Conservation (phyloP, 371 early-diverging fungal species). For the Zopfochytrium polystomum region DNA sequence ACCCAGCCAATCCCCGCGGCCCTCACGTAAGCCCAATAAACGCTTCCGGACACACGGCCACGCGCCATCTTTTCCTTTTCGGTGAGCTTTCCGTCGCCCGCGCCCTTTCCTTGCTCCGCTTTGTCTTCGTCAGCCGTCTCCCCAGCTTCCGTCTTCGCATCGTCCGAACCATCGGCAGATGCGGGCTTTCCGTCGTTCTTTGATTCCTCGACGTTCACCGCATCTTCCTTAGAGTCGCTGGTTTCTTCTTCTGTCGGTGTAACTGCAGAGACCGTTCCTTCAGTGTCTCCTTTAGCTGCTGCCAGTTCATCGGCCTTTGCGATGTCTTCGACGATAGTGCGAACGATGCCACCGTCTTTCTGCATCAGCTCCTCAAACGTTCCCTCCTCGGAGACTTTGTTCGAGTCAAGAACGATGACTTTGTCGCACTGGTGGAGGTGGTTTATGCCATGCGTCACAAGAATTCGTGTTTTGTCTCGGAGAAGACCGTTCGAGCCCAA, state of each 20-base stretch:
- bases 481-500: slow-evolving; percentile 21
- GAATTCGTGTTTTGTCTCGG: slow-evolving; percentile 37
- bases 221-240: not conserved
- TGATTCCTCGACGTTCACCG: not conserved
- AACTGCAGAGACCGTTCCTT: not conserved
- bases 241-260: not conserved
- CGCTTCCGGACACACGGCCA: slow-evolving; percentile 8
- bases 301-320: no score
- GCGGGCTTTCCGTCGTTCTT: not conserved
- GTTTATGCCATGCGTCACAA: slow-evolving; percentile 43
- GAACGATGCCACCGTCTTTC: slow-evolving; percentile 7
- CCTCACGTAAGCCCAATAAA: slow-evolving; percentile 4
- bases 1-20: slow-evolving; percentile 14
- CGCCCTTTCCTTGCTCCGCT: not conserved
- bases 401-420: slow-evolving; percentile 38
- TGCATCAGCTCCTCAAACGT: slow-evolving; percentile 42
- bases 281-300: not conserved
- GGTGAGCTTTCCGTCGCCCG: slow-evolving; percentile 13
- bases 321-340: not conserved
- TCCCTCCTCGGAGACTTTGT: slow-evolving; percentile 47
- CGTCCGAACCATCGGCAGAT: slow-evolving; percentile 5
- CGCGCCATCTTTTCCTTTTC: slow-evolving; percentile 15
- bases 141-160: slow-evolving; percentile 14
- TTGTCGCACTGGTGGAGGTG: slow-evolving; percentile 42
- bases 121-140: slow-evolving; percentile 5